A percentile compares a stretch with the other conserved stretches of the same genome.
Evolutionary conservation across 2,329 filamentous ascomycete genomes (phyloP).

Genomic region (Alternaria arbusti): DNA sequence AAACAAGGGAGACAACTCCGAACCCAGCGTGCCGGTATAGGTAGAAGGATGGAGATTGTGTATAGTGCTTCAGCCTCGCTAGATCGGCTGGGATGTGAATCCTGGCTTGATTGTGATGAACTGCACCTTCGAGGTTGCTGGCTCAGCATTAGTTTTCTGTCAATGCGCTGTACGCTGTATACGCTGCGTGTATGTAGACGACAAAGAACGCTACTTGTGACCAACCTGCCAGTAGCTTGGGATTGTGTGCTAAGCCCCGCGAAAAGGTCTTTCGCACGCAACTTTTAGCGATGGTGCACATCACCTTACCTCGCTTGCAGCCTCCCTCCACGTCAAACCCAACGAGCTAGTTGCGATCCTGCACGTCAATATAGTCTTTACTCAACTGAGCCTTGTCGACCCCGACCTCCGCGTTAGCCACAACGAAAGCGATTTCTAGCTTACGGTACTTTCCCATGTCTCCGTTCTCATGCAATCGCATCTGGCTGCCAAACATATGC

Average conservation of each 20-base stretch:
- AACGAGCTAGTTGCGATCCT: neutral
- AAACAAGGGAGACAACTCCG: slow-evolving; percentile 4
- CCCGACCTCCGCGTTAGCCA: neutral
- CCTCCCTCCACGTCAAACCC: neutral
- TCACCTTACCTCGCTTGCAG: neutral
- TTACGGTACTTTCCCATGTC: neutral
- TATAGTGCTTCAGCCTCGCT: neutral
- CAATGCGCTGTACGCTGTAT: neutral
- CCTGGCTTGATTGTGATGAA: neutral
- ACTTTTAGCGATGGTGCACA: neutral
- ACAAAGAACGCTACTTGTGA: neutral
- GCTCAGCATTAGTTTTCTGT: neutral
- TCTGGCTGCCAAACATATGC: neutral
- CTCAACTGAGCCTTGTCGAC: neutral
- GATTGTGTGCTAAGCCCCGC: neutral
- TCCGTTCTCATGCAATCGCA: neutral
- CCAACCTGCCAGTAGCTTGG: neutral
- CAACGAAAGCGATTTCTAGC: neutral
- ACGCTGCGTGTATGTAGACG: neutral
- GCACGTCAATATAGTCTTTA: neutral
- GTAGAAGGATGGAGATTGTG: neutral
- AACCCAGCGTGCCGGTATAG: neutral
- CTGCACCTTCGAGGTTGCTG: neutral
- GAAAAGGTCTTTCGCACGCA: neutral
- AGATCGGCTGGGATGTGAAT: neutral